Evolutionary conservation across 352 stramenopile species (phyloP).

Genomic region (Peronospora destructor): DNA sequence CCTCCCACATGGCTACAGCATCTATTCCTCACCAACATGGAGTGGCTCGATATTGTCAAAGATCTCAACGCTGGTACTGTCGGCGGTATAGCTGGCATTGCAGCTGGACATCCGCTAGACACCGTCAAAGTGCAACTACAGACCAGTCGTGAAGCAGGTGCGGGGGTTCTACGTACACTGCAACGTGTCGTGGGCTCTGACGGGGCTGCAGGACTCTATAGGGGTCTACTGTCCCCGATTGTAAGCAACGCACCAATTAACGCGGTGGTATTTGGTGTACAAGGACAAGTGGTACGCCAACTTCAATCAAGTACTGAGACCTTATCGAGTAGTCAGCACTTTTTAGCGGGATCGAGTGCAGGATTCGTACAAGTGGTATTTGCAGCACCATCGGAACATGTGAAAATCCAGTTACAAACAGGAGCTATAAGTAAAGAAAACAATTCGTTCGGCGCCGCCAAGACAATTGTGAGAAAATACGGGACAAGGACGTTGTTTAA

Average conservation of each 20-base stretch:
- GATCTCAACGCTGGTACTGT: conserved; percentile 82
- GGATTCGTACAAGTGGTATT: conserved; percentile 67
- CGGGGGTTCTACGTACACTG: conserved; percentile 43
- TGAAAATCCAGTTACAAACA: conserved; percentile 82
- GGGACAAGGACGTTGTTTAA: conserved; percentile 49
- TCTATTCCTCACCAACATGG: conserved; percentile 32
- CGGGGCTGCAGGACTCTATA: conserved; percentile 61
- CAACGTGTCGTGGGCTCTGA: conserved; percentile 49
- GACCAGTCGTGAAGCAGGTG: conserved; percentile 31
- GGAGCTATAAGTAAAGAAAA: conserved; percentile 39
- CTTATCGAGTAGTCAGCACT: conserved; percentile 40
- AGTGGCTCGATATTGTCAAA: conserved; percentile 78
- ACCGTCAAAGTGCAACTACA: conserved; percentile 85
- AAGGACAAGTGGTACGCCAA: conserved; percentile 45
- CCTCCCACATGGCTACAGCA: too few relatives aligned
- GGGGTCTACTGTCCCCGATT: conserved; percentile 68
- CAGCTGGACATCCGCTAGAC: conserved; percentile 76
- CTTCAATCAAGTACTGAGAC: conserved; percentile 26
- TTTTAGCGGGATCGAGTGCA: conserved; percentile 49
- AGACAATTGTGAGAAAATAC: conserved; percentile 31
- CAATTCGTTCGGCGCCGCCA: conserved; percentile 49
- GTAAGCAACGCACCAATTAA: conserved; percentile 84
- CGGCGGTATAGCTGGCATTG: conserved; percentile 66
- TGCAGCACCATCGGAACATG: conserved; percentile 62
- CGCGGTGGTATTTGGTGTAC: conserved; percentile 73